Conservation (phyloP, 139 green algal species). For the Edaphochlamys debaryana region DNA sequence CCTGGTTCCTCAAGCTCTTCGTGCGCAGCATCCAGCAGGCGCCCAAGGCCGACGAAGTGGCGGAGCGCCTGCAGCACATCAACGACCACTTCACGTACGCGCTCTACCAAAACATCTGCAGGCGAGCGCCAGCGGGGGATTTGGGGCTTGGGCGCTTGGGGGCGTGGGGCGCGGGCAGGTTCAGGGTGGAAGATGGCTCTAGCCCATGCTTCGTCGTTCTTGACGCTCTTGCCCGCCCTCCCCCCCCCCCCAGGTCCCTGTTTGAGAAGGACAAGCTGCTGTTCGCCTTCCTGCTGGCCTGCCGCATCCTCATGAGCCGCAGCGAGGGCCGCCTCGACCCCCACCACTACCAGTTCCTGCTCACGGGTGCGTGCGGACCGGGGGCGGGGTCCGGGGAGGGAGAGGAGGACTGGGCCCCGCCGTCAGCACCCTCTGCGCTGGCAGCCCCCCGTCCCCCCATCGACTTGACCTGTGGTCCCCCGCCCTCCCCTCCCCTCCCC, state of each 20-base stretch:
- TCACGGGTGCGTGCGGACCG: constrained; percentile 59
- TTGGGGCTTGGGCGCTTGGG: too few species aligned
- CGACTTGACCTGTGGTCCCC: too few species aligned
- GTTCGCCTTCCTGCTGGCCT: constrained; percentile 77
- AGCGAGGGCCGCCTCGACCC: constrained; percentile 57
- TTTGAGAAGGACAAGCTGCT: constrained; percentile 90
- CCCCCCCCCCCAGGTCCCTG: constrained; percentile 53
- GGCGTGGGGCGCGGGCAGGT: too few species aligned
- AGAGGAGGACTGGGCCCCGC: too few species aligned
- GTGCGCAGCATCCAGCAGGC: constrained; percentile 35
- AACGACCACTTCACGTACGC: constrained; percentile 80
- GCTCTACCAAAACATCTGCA: constrained; percentile 61
- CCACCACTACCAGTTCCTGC: constrained; percentile 76
- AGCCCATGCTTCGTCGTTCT: not conserved
- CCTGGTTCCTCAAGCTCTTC: constrained; percentile 35
- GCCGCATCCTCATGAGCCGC: constrained; percentile 62
- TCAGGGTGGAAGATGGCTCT: not conserved
- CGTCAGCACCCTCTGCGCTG: too few species aligned
- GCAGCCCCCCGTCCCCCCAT: too few species aligned
- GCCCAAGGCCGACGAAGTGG: constrained; percentile 51
- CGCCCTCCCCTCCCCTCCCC: too few species aligned
- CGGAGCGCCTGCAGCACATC: constrained; percentile 64
- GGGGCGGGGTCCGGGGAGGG: too few species aligned
- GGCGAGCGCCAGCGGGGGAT: not conserved
- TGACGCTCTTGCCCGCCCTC: too few species aligned